phyloP scores from a whole-genome alignment of 768 basidiomycete genomes.

The Lactifluus piperatus region DNA sequence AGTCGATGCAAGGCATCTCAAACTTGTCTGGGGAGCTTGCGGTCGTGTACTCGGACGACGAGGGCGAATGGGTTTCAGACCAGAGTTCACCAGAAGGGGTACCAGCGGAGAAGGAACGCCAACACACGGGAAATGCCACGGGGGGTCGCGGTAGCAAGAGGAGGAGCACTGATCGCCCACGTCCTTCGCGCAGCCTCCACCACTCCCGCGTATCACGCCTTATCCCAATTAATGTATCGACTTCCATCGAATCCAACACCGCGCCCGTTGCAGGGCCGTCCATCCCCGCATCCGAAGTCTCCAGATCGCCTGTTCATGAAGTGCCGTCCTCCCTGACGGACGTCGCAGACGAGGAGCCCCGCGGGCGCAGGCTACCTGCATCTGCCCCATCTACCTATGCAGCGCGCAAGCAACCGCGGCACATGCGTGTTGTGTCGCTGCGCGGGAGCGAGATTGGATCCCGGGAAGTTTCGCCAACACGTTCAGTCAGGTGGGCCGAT shows the following conservation, averaged over 20 bases:
- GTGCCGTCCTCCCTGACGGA: not conserved
- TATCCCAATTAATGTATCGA: not conserved
- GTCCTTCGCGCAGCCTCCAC: not conserved
- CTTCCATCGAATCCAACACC: not conserved
- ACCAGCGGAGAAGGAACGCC: not conserved
- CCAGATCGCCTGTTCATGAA: not conserved
- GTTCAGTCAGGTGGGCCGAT: slow-evolving; percentile 43
- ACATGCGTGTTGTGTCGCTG: slow-evolving; percentile 27
- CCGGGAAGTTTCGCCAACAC: slow-evolving; percentile 37
- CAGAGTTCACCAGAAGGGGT: slow-evolving; percentile 27
- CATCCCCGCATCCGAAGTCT: not conserved
- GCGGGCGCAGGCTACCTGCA: slow-evolving; percentile 18
- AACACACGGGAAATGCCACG: not conserved
- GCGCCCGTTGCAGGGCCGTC: slow-evolving; percentile 13
- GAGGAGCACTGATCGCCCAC: not conserved
- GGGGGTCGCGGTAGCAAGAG: slow-evolving; percentile 11
- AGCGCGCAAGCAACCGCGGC: slow-evolving; percentile 20
- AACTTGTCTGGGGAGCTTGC: slow-evolving; percentile 2
- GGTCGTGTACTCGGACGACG: slow-evolving; percentile 31
- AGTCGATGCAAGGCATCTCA: not conserved
- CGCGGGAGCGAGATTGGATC: slow-evolving; percentile 22
- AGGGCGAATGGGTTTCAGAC: slow-evolving; percentile 61
- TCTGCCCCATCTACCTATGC: slow-evolving; percentile 11
- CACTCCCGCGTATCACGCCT: not conserved
- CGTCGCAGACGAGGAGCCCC: slow-evolving; percentile 16